phyloP scores from a whole-genome alignment of 2,329 filamentous ascomycete species.

The Epicoccum sorghinum region DNA sequence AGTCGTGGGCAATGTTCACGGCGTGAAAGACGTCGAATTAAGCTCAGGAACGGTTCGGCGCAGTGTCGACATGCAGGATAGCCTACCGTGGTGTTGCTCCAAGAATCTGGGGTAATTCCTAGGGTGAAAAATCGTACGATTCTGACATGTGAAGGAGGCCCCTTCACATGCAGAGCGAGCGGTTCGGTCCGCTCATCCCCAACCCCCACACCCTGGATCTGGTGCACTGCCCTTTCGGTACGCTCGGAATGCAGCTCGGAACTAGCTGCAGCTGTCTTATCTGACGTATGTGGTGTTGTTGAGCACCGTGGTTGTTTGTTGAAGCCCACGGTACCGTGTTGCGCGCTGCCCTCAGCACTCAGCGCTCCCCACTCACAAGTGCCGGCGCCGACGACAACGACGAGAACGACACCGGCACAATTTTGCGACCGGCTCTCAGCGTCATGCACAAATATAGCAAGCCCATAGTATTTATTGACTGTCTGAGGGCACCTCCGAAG shows the following conservation, averaged over 20 bases:
- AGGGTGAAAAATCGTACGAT: constrained; percentile 38
- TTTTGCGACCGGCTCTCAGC: background rate
- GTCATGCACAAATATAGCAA: constrained; percentile 7
- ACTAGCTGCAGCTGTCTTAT: constrained; percentile 4
- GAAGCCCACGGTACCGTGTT: background rate
- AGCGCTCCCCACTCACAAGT: background rate
- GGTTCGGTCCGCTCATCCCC: constrained; percentile 10
- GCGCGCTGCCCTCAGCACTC: background rate
- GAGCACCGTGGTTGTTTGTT: constrained; percentile 2
- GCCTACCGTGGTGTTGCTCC: constrained; percentile 8
- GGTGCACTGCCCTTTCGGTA: constrained; percentile 14
- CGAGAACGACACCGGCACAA: background rate
- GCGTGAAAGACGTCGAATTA: constrained; percentile 10
- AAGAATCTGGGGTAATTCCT: constrained; percentile 19
- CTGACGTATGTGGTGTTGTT: constrained; percentile 7
- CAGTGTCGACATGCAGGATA: constrained; percentile 9
- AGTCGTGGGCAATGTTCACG: background rate
- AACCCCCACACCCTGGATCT: constrained; percentile 19
- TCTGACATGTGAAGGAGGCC: constrained; percentile 27
- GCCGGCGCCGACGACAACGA: background rate
- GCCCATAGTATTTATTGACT: background rate
- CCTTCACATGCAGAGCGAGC: constrained; percentile 25
- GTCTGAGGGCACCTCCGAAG: constrained; percentile 1
- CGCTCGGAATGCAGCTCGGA: constrained; percentile 18
- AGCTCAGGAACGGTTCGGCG: constrained; percentile 12